Base-by-base conservation (phyloP, 768 basidiomycete species). In the Rhizopogon sp. region DNA sequence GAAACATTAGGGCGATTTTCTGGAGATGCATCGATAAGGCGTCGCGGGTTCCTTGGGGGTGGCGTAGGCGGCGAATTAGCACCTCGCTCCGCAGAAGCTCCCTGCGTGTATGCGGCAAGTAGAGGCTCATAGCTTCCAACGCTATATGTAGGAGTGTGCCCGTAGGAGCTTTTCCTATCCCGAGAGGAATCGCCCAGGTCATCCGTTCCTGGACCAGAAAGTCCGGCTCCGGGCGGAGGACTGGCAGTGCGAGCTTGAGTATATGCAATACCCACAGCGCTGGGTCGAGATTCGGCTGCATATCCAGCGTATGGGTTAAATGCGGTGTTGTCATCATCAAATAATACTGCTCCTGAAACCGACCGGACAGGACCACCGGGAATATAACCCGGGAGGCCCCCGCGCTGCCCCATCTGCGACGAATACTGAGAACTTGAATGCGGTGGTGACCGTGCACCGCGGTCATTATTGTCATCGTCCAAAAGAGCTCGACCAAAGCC, bases 401-500 rank as follows among this genome's bases (percentile, higher is more conserved):
- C 67, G 41, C 76, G 77, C 53, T 76, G 74, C 10, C 59, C 69
- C 76, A 76, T 76, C 59, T 72, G 74, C 29, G 56, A 42, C 20
- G 51, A 65, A 53, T 59, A 58, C n/a, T 57, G 69, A 52, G 60
- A 58, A 31, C 51, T 59, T n/a, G 57, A 41, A 51, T 57, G 52
- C 33, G 61, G 60, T 0, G 62, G 60, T 1, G 62, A 59, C 56
- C 50, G 53, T 45, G 60, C 58, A 25, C 25, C 25, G 4, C 25
- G 25, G 25, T 25, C 25, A 25, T 81, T 80, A 51, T 85, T 82
- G 51, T 84, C 87, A 58, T 86, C 85, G 56, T 83, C 85, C 35
- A 91, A 72, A 29, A 84, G 85, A 1, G 79, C 72, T 49, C 88
- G 80, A 62, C 81, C 77, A 66, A 84, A 79, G 25, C 89, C 87